These are phyloP conservation scores for Candida pseudoglaebosa DNA, from an alignment of 805 yeast genomes.

Conservation along the genomic window DNA sequence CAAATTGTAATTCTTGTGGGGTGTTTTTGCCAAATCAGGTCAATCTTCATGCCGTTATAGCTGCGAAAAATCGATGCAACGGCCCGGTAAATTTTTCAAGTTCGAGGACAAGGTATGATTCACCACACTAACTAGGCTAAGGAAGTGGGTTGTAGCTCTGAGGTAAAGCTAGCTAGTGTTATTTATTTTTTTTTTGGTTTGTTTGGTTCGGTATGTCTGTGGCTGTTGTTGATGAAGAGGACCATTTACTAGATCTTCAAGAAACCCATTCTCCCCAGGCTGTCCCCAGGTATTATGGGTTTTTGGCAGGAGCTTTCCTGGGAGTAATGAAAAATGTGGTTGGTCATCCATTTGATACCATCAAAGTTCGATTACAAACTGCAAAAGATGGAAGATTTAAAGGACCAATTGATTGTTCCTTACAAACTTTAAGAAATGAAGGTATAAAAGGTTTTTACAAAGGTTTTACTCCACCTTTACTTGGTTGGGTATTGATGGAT, in stretches of 20 bases:
- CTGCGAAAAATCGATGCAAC: too few species aligned
- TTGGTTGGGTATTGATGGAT: constrained; percentile 95
- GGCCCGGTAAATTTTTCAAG: too few species aligned
- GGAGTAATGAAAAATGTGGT: constrained; percentile 86
- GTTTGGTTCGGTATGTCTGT: constrained; percentile 16
- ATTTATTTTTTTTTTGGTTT: too few species aligned
- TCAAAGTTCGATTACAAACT: constrained; percentile 81
- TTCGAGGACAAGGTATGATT: too few species aligned
- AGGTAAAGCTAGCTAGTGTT: too few species aligned
- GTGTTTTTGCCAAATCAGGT: too few species aligned
- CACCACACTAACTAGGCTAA: too few species aligned
- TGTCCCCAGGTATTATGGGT: constrained; percentile 65
- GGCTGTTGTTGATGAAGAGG: constrained; percentile 26
- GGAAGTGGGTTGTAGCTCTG: too few species aligned
- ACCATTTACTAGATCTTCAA: constrained; percentile 13
- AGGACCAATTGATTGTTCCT: constrained; percentile 80
- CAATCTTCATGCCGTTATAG: too few species aligned
- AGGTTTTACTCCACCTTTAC: constrained; percentile 89
- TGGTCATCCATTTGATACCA: constrained; percentile 92
- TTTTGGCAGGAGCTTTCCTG: constrained; percentile 83
- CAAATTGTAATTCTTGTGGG: too few species aligned
- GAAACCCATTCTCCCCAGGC: constrained; percentile 14
- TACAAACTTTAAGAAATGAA: constrained; percentile 67
- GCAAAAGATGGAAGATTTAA: constrained; percentile 56
- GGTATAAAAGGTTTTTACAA: constrained; percentile 79